Evolutionary conservation across 2,329 filamentous ascomycete species (phyloP).

Genomic region (Pyrenophora graminea): DNA sequence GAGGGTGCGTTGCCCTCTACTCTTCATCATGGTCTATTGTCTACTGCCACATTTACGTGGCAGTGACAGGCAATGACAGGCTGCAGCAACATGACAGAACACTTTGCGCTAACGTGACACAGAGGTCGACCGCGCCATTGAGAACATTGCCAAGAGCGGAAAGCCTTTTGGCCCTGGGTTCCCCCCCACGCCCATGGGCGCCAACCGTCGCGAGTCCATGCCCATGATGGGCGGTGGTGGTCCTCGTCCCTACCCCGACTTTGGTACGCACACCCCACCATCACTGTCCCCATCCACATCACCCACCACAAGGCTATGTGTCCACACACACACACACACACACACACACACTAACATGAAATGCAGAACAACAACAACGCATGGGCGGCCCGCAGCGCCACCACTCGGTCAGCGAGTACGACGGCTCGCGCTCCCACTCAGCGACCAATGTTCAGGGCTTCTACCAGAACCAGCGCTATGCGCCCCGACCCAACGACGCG

Average conservation of each 20-base stretch:
- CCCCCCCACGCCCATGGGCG: constrained; percentile 39
- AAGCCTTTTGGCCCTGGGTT: constrained; percentile 71
- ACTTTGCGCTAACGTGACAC: constrained; percentile 23
- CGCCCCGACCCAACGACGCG: constrained; percentile 84
- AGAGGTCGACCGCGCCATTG: constrained; percentile 96
- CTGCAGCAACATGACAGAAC: not conserved
- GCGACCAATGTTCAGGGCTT: constrained; percentile 86
- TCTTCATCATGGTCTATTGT: not conserved
- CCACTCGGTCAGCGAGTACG: constrained; percentile 84
- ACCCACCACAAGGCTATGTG: not conserved
- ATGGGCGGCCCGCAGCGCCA: constrained; percentile 71
- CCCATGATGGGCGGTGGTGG: constrained; percentile 60
- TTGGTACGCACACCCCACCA: constrained; percentile 53
- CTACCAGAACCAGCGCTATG: constrained; percentile 91
- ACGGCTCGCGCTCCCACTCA: constrained; percentile 73
- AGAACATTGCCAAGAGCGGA: constrained; percentile 95
- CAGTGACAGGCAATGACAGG: constrained; percentile 3
- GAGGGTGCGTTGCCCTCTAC: constrained; percentile 68
- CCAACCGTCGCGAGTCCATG: constrained; percentile 80
- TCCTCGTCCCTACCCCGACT: constrained; percentile 61
- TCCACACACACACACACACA: too few species aligned
- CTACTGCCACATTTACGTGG: constrained; percentile 5
- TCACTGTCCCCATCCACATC: too few species aligned
- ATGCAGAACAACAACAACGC: constrained; percentile 64
- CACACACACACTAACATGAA: constrained; percentile 13